Conservation (phyloP, 208 protist genomes). For the Trypanosoma rangeli region DNA sequence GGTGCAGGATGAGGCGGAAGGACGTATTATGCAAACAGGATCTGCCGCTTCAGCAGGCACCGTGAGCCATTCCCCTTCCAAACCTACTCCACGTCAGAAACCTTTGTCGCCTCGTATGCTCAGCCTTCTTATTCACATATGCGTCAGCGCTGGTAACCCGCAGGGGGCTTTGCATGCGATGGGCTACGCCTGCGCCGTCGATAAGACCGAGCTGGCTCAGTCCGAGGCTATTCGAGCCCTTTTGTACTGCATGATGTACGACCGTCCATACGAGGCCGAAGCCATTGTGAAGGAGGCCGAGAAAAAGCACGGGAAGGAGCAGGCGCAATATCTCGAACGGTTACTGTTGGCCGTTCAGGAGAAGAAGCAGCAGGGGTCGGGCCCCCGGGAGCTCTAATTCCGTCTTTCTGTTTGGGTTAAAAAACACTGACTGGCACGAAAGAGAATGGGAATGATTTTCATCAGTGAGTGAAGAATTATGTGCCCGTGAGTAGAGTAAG, state of each 20-base stretch:
- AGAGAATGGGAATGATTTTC: neutral
- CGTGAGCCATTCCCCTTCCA: slow-evolving; percentile 14
- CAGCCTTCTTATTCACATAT: slow-evolving; percentile 75
- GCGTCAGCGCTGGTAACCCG: slow-evolving; percentile 70
- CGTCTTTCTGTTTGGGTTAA: slow-evolving; percentile 1
- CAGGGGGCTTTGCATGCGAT: slow-evolving; percentile 65
- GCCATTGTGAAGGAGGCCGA: slow-evolving; percentile 58
- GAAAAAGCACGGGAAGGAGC: slow-evolving; percentile 37
- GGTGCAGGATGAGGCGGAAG: slow-evolving; percentile 41
- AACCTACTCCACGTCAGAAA: slow-evolving; percentile 17
- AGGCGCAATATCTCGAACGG: slow-evolving; percentile 44
- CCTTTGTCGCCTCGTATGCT: slow-evolving; percentile 51
- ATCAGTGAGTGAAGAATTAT: neutral
- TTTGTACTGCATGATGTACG: slow-evolving; percentile 75
- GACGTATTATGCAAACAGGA: slow-evolving; percentile 55
- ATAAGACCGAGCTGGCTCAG: slow-evolving; percentile 63
- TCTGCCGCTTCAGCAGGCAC: slow-evolving; percentile 58
- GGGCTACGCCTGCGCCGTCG: slow-evolving; percentile 58
- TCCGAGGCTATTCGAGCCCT: slow-evolving; percentile 66
- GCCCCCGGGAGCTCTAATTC: neutral
- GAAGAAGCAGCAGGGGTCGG: slow-evolving; percentile 26
- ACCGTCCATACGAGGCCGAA: slow-evolving; percentile 70
- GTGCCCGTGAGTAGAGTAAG: neutral
- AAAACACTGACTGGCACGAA: no score
- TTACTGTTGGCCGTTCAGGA: slow-evolving; percentile 38